Percentiles rank a stretch among this genome's conserved stretches.
These are phyloP conservation scores for Ustilago hordei DNA, from an alignment of 1,284 basidiomycete genomes.

Conservation along the genomic window DNA sequence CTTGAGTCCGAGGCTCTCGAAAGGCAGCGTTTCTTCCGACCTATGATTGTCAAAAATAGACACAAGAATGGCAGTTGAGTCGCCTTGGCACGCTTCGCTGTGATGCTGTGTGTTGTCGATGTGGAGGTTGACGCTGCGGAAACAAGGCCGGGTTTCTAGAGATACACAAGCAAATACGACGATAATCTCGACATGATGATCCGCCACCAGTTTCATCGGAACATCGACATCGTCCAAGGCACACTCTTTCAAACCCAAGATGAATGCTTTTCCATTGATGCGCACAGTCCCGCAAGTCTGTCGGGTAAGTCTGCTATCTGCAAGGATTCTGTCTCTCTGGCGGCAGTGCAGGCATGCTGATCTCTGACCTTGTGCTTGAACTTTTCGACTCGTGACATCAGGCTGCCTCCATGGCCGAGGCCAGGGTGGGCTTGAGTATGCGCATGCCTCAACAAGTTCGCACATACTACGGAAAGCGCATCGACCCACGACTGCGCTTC, in stretches of 20 bases:
- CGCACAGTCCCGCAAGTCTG: constrained; percentile 31
- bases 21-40: not conserved
- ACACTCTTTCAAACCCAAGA: constrained; percentile 4
- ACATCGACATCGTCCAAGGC: not conserved
- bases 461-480: constrained; percentile 41
- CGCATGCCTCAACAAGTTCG: constrained; percentile 36
- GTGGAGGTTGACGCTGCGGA: not conserved
- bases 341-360: constrained; percentile 5
- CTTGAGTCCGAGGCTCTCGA: not conserved
- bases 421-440: constrained; percentile 28
- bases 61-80: constrained; percentile 3
- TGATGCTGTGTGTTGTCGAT: constrained; percentile 16
- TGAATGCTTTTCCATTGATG: constrained; percentile 38
- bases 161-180: too few relatives aligned
- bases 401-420: constrained; percentile 38
- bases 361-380: not conserved
- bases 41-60: constrained; percentile 11
- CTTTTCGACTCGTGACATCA: not conserved
- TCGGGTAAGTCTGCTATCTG: constrained; percentile 19
- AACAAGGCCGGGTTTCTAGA: not conserved
- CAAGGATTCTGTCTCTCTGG: not conserved
- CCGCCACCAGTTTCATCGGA: not conserved
- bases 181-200: not conserved
- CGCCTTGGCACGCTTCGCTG: not conserved
- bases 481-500: constrained; percentile 28